Base-by-base conservation (phyloP, 139 green algal genomes). In the Raphidocelis subcapitata region DNA sequence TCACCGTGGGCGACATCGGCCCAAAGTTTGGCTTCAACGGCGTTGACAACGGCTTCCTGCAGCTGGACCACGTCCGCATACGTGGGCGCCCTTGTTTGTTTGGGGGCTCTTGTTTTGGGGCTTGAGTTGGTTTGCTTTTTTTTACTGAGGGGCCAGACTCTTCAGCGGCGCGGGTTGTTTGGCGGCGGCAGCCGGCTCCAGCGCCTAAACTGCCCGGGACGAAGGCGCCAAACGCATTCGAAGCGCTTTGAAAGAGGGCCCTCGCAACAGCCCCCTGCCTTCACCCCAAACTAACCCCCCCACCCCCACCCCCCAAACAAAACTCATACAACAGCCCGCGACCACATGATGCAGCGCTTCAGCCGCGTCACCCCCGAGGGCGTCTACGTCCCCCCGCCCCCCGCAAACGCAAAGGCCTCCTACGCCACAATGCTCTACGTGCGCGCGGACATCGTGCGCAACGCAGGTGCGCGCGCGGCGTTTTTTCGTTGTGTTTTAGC, bases 401-500 rank as follows among this genome's bases (percentile, higher is more conserved):
- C 87, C 28, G 82, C 82, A 54, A 97, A 98, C 85, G 51, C 76
- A 62, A 97, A 98, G 82, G 88, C 94, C 23, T 89, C 85, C 18
- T 98, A 98, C 66, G 87, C 86, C 15, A 97, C 94, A 59, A 97
- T 98, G 94, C 86, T 98, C 69, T 95, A 88, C 67, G 93, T 98
- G 56, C 79, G 94, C 0, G 90, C 92, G 10, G 91, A 90, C 70
- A 92, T 98, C 57, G 90, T 98, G 29, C 74, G 88, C 46, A 83
- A 87, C 67, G 56, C 69, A 5, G 79, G 73, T 15, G 52, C 57
- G n/a, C n/a, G n/a, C n/a, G n/a, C n/a, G 24, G 41, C 21, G 49
- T 20, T 20, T 56, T 20, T 16, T n/a, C 49, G 16, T 56, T 20
- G 49, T 56, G 16, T 56, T n/a, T 56, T 80, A 91, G 14, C n/a